Evolutionary conservation across 768 basidiomycete genomes (phyloP), one percentile per base, ranked within the genome.

Genomic region (Hypsizygus marmoreus): DNA sequence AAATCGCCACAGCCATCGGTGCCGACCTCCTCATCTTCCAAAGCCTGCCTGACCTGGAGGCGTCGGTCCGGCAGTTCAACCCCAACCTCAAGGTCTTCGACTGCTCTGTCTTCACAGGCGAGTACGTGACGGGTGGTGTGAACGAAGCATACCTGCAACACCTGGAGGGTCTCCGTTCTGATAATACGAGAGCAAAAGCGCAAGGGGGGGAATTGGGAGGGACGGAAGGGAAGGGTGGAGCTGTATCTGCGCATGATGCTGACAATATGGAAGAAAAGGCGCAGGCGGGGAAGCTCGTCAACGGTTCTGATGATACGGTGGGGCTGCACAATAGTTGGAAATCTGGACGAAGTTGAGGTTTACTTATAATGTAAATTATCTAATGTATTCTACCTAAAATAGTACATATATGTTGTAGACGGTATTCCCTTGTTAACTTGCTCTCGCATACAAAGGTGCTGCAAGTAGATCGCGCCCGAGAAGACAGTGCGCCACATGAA

Each of bases 11-110:
- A 16, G 81, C 81, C 43, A 97, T 98, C 50, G 94, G 94, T 33
- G 97, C 95, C 8, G 97, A 99, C 68, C 79, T 95, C 29, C 88
- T 94, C 64, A 88, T 99, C 62, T 99, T 88, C 76, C 97, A 99
- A 67, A 91, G 89, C 11, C 80, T 99, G 0, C 75, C 82, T 1
- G 94, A 98, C 66, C 82, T 99, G 50, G 74, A 95, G 47, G 66
- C 82, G 16, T 91, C 92, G 14, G 95, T 97, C 50, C 76, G 86
- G 40, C 84, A 89, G 57, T 79, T 92, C 67, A 97, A 97, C 63
- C 79, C 86, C 0, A 62, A 67, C 12, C 88, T 99, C 60, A 64
- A 70, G 40, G 66, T 73, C 6, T 97, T 98, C 61, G 97, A 99
- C 60, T 98, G 95, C 68, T 97, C 95, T 11, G 95, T 99, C 17